These are phyloP conservation scores for Metschnikowia kofuensis DNA, from an alignment of 805 yeast species.

Conservation along the genomic window DNA sequence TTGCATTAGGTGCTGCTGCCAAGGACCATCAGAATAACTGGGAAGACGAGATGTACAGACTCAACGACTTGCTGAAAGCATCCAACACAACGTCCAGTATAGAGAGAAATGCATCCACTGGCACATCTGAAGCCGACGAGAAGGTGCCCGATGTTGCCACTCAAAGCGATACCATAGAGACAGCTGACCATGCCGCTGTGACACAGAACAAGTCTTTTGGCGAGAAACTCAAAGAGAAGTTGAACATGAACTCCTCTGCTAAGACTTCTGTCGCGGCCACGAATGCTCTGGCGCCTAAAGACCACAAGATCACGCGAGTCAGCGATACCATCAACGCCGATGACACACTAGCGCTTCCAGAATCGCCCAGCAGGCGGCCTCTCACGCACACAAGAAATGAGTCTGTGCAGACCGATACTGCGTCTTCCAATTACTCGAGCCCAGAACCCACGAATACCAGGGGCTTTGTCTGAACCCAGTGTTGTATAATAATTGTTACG, in stretches of 20 bases:
- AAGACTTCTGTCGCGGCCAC: neutral
- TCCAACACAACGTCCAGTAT: conserved; percentile 2
- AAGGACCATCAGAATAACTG: conserved; percentile 65
- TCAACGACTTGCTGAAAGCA: conserved; percentile 29
- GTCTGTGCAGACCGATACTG: conserved; percentile 12
- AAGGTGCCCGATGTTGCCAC: neutral
- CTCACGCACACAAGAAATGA: conserved; percentile 9
- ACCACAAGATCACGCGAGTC: conserved; percentile 12
- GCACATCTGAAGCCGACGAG: conserved; percentile 3
- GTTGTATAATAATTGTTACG: too few relatives aligned
- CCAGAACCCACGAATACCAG: conserved; percentile 14
- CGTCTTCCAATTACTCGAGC: conserved; percentile 14
- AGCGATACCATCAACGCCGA: conserved; percentile 15
- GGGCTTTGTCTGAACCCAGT: conserved; percentile 8
- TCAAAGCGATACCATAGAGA: too few relatives aligned
- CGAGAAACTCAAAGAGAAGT: conserved; percentile 12
- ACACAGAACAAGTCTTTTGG: conserved; percentile 8
- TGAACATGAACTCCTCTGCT: conserved; percentile 9
- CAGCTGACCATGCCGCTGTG: too few relatives aligned
- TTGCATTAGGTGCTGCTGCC: conserved; percentile 22
- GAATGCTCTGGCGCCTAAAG: neutral
- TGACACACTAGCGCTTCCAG: conserved; percentile 1
- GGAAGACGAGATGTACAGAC: conserved; percentile 62
- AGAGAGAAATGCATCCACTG: neutral
- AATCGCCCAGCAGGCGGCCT: conserved; percentile 6